Evolutionary conservation across 208 protist species (phyloP).

Genomic region (Leishmania turanica): DNA sequence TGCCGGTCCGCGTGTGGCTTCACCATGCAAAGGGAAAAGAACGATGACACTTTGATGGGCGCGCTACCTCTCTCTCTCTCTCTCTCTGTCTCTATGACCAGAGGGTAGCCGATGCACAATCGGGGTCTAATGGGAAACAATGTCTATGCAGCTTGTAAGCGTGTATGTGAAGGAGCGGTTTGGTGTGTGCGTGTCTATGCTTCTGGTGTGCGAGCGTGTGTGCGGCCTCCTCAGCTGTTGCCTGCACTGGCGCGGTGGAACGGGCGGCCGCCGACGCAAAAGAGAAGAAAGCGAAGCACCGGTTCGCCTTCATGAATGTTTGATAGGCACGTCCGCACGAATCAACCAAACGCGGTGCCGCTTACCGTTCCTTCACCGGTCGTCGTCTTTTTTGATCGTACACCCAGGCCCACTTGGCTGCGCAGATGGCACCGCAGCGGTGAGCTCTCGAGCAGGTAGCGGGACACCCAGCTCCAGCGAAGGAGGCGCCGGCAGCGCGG

Average conservation of each 20-base stretch:
- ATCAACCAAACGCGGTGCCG: background rate
- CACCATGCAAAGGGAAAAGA: background rate
- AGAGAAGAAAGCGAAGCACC: background rate
- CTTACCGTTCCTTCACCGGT: background rate
- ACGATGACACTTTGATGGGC: background rate
- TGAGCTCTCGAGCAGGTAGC: background rate
- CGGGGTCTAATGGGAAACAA: background rate
- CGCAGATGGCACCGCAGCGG: background rate
- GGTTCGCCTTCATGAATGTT: background rate
- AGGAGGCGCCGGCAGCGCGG: background rate
- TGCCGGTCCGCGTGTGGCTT: background rate
- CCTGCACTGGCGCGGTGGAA: background rate
- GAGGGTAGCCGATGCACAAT: background rate
- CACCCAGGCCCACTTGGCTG: background rate
- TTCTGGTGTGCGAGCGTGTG: background rate
- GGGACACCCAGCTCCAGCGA: background rate
- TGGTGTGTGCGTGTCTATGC: background rate
- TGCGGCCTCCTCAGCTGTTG: no score
- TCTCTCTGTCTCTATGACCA: background rate
- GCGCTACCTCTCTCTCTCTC: background rate
- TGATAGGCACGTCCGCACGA: background rate
- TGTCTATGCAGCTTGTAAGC: background rate
- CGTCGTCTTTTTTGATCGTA: background rate
- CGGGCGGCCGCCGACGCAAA: background rate
- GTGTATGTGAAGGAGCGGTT: background rate